phyloP scores from a whole-genome alignment of 176 grass and related monocot genomes.

The Pharus latifolius region DNA sequence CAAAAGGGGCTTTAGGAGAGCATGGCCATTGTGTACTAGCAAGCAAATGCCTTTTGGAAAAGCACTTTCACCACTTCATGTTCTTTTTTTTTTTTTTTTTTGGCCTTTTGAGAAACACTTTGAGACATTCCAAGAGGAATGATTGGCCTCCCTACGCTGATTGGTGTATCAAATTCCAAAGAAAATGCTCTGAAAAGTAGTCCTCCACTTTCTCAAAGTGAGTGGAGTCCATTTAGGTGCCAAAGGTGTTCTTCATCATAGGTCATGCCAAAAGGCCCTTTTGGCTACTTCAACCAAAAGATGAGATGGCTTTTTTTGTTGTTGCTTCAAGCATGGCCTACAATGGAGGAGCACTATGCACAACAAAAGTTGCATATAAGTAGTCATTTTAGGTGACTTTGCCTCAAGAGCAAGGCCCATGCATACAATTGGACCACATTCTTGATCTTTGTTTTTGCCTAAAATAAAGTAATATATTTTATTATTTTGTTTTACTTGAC shows the following conservation, averaged over 20 bases:
- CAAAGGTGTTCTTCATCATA: slow-evolving; percentile 18
- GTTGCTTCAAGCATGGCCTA: slow-evolving; percentile 43
- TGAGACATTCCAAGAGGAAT: slow-evolving; percentile 7
- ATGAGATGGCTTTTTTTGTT: neutral
- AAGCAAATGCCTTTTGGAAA: slow-evolving; percentile 24
- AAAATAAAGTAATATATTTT: too few species aligned
- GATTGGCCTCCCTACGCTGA: slow-evolving; percentile 4
- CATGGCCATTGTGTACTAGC: neutral
- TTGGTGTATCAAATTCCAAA: slow-evolving; percentile 24
- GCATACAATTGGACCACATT: neutral
- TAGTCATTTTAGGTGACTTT: neutral
- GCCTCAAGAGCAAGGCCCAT: neutral
- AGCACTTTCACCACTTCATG: slow-evolving; percentile 4
- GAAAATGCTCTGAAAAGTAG: slow-evolving; percentile 11
- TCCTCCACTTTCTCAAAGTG: neutral
- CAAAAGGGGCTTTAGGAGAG: slow-evolving; percentile 13
- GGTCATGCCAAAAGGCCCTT: slow-evolving; percentile 13
- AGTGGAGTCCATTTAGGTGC: slow-evolving; percentile 20
- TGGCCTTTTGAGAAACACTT: slow-evolving; percentile 9
- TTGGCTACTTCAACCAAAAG: neutral
- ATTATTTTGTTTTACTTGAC: too few species aligned
- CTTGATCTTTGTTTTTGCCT: too few species aligned
- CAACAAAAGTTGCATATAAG: neutral
- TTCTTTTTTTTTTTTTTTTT: neutral
- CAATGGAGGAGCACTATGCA: slow-evolving; percentile 9